Evolutionary conservation across 1,139 yeast species (phyloP), one percentile per base, ranked within the genome.

Genomic region (Blastobotrys illinoisensis): DNA sequence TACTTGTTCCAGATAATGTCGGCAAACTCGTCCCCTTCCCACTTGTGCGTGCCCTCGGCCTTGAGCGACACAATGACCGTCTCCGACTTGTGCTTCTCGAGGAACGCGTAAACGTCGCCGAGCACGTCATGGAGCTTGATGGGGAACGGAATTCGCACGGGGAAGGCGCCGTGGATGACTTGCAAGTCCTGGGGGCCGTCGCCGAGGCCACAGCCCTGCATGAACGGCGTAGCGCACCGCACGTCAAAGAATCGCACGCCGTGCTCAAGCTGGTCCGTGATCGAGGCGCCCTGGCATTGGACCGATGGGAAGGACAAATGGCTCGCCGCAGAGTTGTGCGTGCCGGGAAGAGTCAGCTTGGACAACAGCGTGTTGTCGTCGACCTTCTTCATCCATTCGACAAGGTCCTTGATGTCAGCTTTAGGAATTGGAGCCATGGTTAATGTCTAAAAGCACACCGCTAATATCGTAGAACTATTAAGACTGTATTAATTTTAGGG

Each of bases 241-340:
- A 87, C 70, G 66, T 87, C 95, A 58, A 87, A 74, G 64, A 86
- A 87, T 56, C 95, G 76, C 16, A 87, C 85, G 6, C 95, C 95
- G 62, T 86, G 76, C 52, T 79, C 72, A 71, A 87, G 78, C 70
- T 87, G 95, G 1, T 79, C 79, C 1, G 78, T 71, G 50, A 87
- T 75, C 1, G 80, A 70, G 9, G 75, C 80, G 19, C 83, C 88
- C 68, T 87, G 95, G 69, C 95, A 87, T 67, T 83, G 86, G 36
- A 86, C 93, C 0, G 89, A 82, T 19, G 93, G 93, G 52, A 86
- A 74, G 0, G 93, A 86, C n/a, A 80, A 73, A 68, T 85, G 84
- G 64, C 80, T 81, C 9, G 95, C 93, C 11, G 87, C 89, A 32
- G 88, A 78, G 66, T 86, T 86, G 73, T 87, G 95, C 16, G 95